Percentiles rank a stretch among this genome's conserved stretches.
phyloP scores from a whole-genome alignment of 1,284 basidiomycete genomes.

The Ganoderma sp. region DNA sequence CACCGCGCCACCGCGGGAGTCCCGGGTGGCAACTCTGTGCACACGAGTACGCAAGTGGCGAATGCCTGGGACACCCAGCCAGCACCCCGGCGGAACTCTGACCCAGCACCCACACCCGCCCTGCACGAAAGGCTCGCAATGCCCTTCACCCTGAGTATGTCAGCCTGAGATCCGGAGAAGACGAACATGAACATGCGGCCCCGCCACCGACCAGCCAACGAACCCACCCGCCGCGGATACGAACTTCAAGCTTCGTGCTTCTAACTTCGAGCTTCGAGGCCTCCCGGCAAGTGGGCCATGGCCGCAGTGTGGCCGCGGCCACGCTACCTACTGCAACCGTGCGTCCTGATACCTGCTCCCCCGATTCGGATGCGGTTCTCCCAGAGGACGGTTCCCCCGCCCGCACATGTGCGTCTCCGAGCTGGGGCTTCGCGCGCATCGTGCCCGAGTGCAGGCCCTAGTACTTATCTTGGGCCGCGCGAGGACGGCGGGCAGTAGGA shows the following conservation, averaged over 20 bases:
- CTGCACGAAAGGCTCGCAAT: neutral
- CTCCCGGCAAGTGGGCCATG: neutral
- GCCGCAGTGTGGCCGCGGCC: neutral
- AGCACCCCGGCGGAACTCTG: constrained; percentile 2
- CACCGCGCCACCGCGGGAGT: constrained; percentile 15
- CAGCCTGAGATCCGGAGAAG: constrained; percentile 4
- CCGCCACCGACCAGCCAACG: constrained; percentile 3
- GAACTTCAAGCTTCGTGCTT: neutral
- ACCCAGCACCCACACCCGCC: neutral
- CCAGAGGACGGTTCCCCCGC: constrained; percentile 3
- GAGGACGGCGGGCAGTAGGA: neutral
- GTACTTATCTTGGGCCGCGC: constrained; percentile 3
- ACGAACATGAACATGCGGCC: neutral
- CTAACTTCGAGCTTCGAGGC: neutral
- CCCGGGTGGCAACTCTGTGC: constrained; percentile 8
- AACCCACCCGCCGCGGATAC: neutral
- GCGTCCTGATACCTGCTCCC: neutral
- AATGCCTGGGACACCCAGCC: neutral
- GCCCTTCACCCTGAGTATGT: constrained; percentile 3
- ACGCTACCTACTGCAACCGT: constrained; percentile 7
- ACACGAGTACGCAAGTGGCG: neutral
- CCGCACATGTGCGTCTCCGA: constrained; percentile 3
- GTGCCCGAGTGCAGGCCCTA: constrained; percentile 7
- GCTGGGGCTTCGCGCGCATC: constrained; percentile 13
- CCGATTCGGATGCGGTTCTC: neutral